Base-by-base conservation (phyloP, 192 early-diverging fungal species). In the Backusella macrospora region DNA sequence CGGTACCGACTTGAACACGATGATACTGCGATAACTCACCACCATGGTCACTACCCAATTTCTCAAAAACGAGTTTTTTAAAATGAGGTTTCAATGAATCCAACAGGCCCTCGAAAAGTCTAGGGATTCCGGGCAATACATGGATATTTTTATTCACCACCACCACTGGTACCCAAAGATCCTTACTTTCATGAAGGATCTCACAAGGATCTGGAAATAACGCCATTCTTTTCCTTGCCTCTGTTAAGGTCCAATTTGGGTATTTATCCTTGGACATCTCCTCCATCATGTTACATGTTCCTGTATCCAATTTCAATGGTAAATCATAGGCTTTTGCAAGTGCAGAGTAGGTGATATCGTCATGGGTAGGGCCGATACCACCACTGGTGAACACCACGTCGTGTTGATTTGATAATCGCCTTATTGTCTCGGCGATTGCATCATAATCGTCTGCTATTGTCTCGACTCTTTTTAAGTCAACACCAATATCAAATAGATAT, bases 81-180 rank as follows among this genome's bases (percentile, higher is more conserved):
- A 76, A 49, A 62, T 80, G 73, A 52, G 76, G 84, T 21, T 76
- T 23, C 21, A 81, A 75, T 18, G 46, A 73, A n/a, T 74, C 38
- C 12, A 84, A 42, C 9, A 83, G 74, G 70, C 80, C 40, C 75
- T 84, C 78, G 76, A 93, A 94, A 45, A 94, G 75, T 48, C 78
- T 73, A 14, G 92, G 91, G 26, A 94, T 81, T 0, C 91, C 91
- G 0, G 92, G 92, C 23, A 94, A 79, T 37, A 94, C 81, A 71
- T 88, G 87, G 43, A 93, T 83, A 67, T 92, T 92, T 21, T 73
- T 74, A 49, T 89, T 89, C 12, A 88, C 85, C 5, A 87, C 76
- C 40, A 91, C 91, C 23, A 93, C 80, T 0, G 92, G 92, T 21
- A 93, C 90, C 92, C 92, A 94, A 5, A 89, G 64, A 40, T 82